Conservation (phyloP, 2,329 filamentous ascomycete genomes). For the Salinomyces thailandicus region DNA sequence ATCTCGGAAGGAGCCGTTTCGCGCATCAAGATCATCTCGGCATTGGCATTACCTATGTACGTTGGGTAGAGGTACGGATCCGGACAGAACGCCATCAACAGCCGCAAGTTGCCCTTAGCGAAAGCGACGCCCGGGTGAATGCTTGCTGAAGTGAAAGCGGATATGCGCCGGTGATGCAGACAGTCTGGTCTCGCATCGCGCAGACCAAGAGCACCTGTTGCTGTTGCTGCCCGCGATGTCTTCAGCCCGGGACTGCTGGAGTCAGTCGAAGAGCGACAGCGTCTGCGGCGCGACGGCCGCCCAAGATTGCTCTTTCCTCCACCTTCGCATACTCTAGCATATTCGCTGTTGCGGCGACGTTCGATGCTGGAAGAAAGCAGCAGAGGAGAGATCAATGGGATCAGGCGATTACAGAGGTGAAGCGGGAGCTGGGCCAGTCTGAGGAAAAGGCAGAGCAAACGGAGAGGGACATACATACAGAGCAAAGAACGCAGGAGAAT, state of each 20-base stretch:
- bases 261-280: constrained; percentile 43
- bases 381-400: constrained; percentile 52
- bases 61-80: too few species aligned
- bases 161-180: constrained; percentile 45
- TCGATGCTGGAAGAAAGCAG: constrained; percentile 52
- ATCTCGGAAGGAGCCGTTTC: too few species aligned
- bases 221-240: constrained; percentile 55
- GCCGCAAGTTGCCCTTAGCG: too few species aligned
- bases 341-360: constrained; percentile 53
- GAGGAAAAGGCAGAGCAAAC: neutral
- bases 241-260: constrained; percentile 34
- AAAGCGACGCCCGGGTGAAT: too few species aligned
- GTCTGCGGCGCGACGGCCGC: constrained; percentile 40
- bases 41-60: too few species aligned
- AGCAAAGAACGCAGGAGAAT: too few species aligned
- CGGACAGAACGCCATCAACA: too few species aligned
- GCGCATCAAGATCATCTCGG: too few species aligned
- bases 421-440: constrained; percentile 33
- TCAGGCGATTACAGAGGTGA: constrained; percentile 46
- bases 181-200: constrained; percentile 56
- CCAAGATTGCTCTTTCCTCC: constrained; percentile 40
- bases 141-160: too few species aligned
- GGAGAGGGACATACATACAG: neutral
- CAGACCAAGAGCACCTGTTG: constrained; percentile 51
- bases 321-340: constrained; percentile 60